Evolutionary conservation across 2,329 filamentous ascomycete genomes (phyloP).

Genomic region (Neurospora crassa): DNA sequence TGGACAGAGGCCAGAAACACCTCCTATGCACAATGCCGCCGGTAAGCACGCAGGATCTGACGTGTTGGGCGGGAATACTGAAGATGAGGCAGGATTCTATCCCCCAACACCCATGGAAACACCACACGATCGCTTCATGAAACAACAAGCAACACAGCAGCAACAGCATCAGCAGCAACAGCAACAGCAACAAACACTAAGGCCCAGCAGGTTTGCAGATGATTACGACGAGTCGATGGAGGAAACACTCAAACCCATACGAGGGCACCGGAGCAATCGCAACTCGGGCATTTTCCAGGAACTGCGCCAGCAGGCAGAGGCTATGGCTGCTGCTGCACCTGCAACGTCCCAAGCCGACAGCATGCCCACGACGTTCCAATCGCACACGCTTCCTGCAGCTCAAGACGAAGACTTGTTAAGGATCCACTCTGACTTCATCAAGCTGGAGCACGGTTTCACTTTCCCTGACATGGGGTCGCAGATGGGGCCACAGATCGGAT

Average conservation of each 20-base stretch:
- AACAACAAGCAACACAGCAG: slow-evolving; percentile 24
- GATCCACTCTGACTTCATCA: slow-evolving; percentile 26
- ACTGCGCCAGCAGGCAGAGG: slow-evolving; percentile 46
- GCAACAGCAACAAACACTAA: slow-evolving; percentile 12
- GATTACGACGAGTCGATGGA: slow-evolving; percentile 58
- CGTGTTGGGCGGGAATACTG: not conserved
- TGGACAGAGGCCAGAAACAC: slow-evolving; percentile 48
- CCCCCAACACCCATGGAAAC: slow-evolving; percentile 61
- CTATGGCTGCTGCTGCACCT: slow-evolving; percentile 40
- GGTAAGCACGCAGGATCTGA: slow-evolving; percentile 37
- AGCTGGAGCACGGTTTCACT: slow-evolving; percentile 23
- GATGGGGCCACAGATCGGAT: slow-evolving; percentile 43
- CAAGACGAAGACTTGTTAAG: slow-evolving; percentile 43
- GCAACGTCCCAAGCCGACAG: slow-evolving; percentile 26
- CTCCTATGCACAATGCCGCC: slow-evolving; percentile 47
- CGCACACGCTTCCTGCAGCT: slow-evolving; percentile 43
- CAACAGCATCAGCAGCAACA: not conserved
- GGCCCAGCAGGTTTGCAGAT: slow-evolving; percentile 44
- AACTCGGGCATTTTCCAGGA: slow-evolving; percentile 47
- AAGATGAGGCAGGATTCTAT: slow-evolving; percentile 42
- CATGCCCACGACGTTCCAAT: slow-evolving; percentile 32
- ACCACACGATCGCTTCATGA: slow-evolving; percentile 39
- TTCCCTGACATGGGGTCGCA: slow-evolving; percentile 29
- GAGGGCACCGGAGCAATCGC: slow-evolving; percentile 28
- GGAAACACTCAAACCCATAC: slow-evolving; percentile 51